Percentiles rank a stretch among this genome's conserved stretches.
Evolutionary conservation across 1,139 yeast species (phyloP).

Genomic region (Yamadazyma songkhlaensis): DNA sequence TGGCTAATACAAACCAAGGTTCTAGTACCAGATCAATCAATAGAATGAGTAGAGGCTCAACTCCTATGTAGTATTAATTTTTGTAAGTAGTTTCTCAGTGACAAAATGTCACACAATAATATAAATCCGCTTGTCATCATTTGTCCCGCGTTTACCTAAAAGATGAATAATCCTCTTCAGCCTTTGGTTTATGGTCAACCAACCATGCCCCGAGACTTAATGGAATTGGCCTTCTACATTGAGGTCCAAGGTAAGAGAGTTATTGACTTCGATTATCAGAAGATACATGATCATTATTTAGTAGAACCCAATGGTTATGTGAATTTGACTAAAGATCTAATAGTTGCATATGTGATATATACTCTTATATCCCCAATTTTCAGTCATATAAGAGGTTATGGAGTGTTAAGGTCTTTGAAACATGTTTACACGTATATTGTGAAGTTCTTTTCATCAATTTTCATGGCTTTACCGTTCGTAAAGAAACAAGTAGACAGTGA

Average conservation of each 20-base stretch:
- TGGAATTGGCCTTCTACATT: constrained; percentile 7
- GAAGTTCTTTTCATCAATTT: constrained; percentile 23
- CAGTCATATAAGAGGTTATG: constrained; percentile 34
- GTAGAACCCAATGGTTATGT: constrained; percentile 14
- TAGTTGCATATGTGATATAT: constrained; percentile 20
- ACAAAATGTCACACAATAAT: too few species aligned
- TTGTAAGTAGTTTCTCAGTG: too few species aligned
- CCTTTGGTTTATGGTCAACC: constrained; percentile 14
- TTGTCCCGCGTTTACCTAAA: neutral
- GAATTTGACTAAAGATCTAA: constrained; percentile 23
- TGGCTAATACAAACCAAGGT: constrained; percentile 26
- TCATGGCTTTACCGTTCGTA: constrained; percentile 54
- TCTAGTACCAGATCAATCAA: constrained; percentile 35
- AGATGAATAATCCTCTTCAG: neutral
- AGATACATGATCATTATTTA: constrained; percentile 10
- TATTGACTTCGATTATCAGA: too few species aligned
- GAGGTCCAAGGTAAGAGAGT: too few species aligned
- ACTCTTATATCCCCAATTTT: constrained; percentile 10
- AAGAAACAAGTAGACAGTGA: constrained; percentile 59
- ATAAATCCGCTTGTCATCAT: neutral
- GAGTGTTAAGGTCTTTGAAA: constrained; percentile 26
- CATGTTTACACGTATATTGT: neutral
- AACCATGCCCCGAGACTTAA: constrained; percentile 12
- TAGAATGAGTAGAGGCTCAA: constrained; percentile 38
- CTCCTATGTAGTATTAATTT: constrained; percentile 23